Base-by-base conservation (phyloP, 192 early-diverging fungal genomes). In the Coemansia sp. region DNA sequence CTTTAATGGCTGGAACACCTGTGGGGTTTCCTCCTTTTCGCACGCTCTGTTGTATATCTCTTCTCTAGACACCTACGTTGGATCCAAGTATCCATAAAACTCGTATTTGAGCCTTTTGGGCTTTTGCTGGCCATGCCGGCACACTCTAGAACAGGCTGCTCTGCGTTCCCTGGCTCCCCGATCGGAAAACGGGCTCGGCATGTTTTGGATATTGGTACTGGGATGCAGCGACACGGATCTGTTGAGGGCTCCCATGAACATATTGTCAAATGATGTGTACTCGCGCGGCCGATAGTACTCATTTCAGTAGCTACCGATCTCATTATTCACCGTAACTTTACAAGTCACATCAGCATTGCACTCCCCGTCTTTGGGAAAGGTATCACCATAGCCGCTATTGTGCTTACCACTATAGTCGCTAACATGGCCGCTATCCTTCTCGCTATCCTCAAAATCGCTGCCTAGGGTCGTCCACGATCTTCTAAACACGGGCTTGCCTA, bases 241-340 rank as follows among this genome's bases (percentile, higher is more conserved):
- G 71, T 92, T 93, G 81, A 99, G 95, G 56, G 88, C 91, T 56
- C 84, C 91, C 1, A 92, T 88, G 82, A 96, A 97, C 21, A 96
- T 66, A 20, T 74, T 63, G 42, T 87, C 88, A 40, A 97, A 88
- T 0, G 88, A 87, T 0, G 94, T 95, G 57, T 90, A 89, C 33
- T 84, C 71, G 35, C 83, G 82, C 3, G 93, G 94, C 16, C 85
- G 84, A 71, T 97, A 99, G 72, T 97, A 96, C 66, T 95, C 92
- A 18, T 83, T 82, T 86, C 94, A 96, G 59, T 88, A 92, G 9
- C 77, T 87, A 46, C 87, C 85, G 20, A 67, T 23, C 26, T 74
- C 57, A 10, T n/a, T 35, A 9, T 39, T 60, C 4, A 48, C 16
- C 18, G 53, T 18, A 34, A 2, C 30, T 3, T 5, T 31, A 4